These are phyloP conservation scores for Talaromyces liani DNA, from an alignment of 495 filamentous ascomycete species.

Conservation along the genomic window DNA sequence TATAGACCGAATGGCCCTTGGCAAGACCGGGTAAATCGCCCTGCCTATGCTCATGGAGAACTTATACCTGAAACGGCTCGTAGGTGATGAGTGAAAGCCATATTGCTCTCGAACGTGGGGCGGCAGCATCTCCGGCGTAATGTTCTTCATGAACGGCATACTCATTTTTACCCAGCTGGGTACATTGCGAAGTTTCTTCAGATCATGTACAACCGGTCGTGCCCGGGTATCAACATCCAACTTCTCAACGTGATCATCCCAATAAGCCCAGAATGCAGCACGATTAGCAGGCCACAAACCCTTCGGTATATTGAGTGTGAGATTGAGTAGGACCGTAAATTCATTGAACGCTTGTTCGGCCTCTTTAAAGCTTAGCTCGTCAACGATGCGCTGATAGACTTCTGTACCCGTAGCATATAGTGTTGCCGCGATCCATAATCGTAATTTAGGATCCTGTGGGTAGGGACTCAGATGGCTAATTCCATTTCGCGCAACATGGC, in stretches of 20 bases:
- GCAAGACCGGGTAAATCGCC: slow-evolving; percentile 33
- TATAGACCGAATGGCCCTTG: slow-evolving; percentile 18
- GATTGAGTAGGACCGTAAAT: slow-evolving; percentile 23
- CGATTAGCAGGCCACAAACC: slow-evolving; percentile 28
- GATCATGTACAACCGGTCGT: slow-evolving; percentile 24
- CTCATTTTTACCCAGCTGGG: slow-evolving; percentile 27
- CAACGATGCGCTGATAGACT: slow-evolving; percentile 37
- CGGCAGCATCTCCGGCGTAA: slow-evolving; percentile 37
- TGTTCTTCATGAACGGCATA: slow-evolving; percentile 26
- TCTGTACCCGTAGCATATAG: slow-evolving; percentile 36
- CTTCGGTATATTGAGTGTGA: slow-evolving; percentile 20
- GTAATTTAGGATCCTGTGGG: slow-evolving; percentile 18
- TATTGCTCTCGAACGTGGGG: slow-evolving; percentile 30
- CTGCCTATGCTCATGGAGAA: slow-evolving; percentile 30
- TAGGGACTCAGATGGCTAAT: slow-evolving; percentile 11
- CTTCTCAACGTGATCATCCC: slow-evolving; percentile 28
- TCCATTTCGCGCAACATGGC: slow-evolving; percentile 1
- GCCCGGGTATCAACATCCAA: slow-evolving; percentile 27
- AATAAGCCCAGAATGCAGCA: slow-evolving; percentile 32
- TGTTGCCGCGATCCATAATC: slow-evolving; percentile 33
- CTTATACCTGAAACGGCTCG: slow-evolving; percentile 26
- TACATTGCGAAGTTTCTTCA: slow-evolving; percentile 20
- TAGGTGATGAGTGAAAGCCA: slow-evolving; percentile 26
- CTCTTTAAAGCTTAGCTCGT: slow-evolving; percentile 26
- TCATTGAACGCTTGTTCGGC: slow-evolving; percentile 31